Conservation (phyloP, 23 red algal genomes). For the Gracilaria vermiculophylla region DNA sequence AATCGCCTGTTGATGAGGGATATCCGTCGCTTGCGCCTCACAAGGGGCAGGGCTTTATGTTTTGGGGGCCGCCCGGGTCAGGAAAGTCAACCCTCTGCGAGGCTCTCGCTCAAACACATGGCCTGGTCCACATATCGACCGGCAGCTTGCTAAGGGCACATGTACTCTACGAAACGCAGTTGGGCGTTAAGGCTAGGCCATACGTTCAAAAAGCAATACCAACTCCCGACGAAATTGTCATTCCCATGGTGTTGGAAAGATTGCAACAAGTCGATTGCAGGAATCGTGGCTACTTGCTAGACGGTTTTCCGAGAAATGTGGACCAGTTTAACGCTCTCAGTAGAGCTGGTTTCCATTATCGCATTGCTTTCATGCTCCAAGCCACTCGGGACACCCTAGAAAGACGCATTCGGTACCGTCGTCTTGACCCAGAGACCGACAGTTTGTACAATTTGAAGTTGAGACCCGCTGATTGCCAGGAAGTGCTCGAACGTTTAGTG, state of each 20-base stretch:
- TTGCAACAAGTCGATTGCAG: constrained; percentile 73
- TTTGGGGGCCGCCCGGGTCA: constrained; percentile 88
- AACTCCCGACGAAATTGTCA: constrained; percentile 90
- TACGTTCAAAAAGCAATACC: constrained; percentile 50
- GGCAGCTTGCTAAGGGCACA: constrained; percentile 89
- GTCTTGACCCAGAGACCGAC: constrained; percentile 91
- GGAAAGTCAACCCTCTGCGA: constrained; percentile 86
- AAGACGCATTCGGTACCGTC: constrained; percentile 71
- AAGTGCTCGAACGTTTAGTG: constrained; percentile 71
- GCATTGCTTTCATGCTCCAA: constrained; percentile 74
- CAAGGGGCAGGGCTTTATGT: constrained; percentile 54
- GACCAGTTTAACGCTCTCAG: constrained; percentile 61
- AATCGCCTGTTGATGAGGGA: not conserved
- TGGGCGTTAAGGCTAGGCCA: constrained; percentile 43
- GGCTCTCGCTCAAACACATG: constrained; percentile 53
- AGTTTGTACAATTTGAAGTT: constrained; percentile 77
- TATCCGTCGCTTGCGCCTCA: not conserved
- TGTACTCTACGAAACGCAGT: constrained; percentile 72
- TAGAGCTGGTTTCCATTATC: constrained; percentile 53
- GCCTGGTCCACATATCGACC: constrained; percentile 81
- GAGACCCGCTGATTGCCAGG: constrained; percentile 62
- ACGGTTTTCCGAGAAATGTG: constrained; percentile 84
- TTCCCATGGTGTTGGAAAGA: constrained; percentile 75
- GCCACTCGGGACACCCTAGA: constrained; percentile 65
- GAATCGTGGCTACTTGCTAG: constrained; percentile 74